phyloP scores from a whole-genome alignment of 805 yeast genomes.

The Kazachstania bromeliacearum region DNA sequence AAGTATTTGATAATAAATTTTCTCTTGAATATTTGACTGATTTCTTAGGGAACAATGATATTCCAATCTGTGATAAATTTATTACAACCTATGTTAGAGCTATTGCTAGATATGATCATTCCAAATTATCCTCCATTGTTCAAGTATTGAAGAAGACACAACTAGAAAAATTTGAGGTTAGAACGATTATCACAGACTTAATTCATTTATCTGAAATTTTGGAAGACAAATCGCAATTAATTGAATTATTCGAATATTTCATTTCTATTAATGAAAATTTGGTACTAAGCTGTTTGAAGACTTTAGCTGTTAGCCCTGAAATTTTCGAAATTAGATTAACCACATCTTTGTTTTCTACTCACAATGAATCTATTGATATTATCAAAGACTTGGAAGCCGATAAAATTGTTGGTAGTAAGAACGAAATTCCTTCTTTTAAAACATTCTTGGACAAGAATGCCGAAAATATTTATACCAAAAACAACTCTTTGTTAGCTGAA shows the following conservation, averaged over 20 bases:
- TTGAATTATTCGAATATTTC: constrained; percentile 34
- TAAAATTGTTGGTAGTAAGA: constrained; percentile 19
- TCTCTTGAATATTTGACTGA: constrained; percentile 12
- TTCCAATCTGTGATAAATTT: constrained; percentile 30
- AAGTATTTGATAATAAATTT: constrained; percentile 23
- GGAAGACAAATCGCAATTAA: constrained; percentile 32
- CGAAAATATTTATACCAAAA: constrained; percentile 20
- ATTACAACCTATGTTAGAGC: constrained; percentile 38
- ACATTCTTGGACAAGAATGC: constrained; percentile 26
- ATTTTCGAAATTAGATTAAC: constrained; percentile 58
- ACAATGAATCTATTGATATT: constrained; percentile 23
- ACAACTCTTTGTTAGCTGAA: constrained; percentile 28
- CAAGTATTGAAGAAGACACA: constrained; percentile 28
- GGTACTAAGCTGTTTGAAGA: constrained; percentile 33
- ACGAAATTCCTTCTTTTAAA: constrained; percentile 20
- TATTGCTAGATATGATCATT: constrained; percentile 35
- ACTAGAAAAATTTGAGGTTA: constrained; percentile 31
- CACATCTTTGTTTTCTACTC: constrained; percentile 40
- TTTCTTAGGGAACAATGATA: constrained; percentile 20
- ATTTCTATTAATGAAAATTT: constrained; percentile 30
- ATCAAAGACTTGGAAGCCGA: constrained; percentile 25
- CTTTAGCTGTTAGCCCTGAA: constrained; percentile 33
- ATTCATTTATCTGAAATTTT: constrained; percentile 31
- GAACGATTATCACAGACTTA: constrained; percentile 32
- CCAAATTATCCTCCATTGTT: constrained; percentile 30